phyloP scores from a whole-genome alignment of 148 eudicot genomes.

The Rhododendron mucronatum region DNA sequence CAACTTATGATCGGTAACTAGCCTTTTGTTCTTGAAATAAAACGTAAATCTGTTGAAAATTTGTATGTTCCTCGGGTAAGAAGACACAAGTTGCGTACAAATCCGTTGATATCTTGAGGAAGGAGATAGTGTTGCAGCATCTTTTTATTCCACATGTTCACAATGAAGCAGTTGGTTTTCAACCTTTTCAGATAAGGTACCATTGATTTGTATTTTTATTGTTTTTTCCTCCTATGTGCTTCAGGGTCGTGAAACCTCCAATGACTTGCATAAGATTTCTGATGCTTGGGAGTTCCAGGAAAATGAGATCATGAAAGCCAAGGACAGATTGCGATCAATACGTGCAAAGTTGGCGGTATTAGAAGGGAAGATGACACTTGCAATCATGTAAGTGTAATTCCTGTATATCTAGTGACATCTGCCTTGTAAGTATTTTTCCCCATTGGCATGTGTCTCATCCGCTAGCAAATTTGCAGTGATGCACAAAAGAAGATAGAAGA shows the following conservation, averaged over 20 bases:
- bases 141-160: not conserved
- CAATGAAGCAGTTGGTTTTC: not conserved
- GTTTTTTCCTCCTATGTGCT: not conserved
- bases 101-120: not conserved
- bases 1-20: not conserved
- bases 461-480: slow-evolving; percentile 37
- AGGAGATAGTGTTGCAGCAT: not conserved
- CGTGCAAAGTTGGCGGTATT: slow-evolving; percentile 74
- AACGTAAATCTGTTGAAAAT: not conserved
- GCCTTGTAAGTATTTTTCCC: not conserved
- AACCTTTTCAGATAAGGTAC: not conserved
- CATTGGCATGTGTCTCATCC: not conserved
- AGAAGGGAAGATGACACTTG: slow-evolving; percentile 83
- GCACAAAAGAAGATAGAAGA: slow-evolving; percentile 53
- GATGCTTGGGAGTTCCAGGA: slow-evolving; percentile 88
- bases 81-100: not conserved
- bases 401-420: not conserved
- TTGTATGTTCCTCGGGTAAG: not conserved
- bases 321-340: slow-evolving; percentile 60
- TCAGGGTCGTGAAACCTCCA: slow-evolving; percentile 41
- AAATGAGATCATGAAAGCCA: slow-evolving; percentile 70
- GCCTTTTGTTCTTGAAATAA: not conserved
- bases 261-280: slow-evolving; percentile 53
- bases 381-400: slow-evolving; percentile 49
- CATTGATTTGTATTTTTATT: not conserved